Evolutionary conservation across 768 basidiomycete genomes (phyloP).

Genomic region (Tulasnella sp.): DNA sequence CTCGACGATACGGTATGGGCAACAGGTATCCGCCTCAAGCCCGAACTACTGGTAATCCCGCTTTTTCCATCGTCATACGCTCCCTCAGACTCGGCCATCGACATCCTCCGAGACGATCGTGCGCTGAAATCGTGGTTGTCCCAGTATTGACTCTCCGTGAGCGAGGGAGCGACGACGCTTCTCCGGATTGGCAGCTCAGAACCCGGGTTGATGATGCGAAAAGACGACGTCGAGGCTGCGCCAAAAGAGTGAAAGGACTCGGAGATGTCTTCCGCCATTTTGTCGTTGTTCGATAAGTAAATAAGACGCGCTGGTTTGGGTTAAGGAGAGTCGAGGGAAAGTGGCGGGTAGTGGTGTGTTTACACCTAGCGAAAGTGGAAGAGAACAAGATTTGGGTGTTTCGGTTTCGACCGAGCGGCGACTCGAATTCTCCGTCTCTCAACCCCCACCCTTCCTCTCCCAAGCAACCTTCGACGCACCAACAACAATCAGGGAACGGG

Average conservation of each 20-base stretch:
- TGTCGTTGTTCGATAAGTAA: background rate
- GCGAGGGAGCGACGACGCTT: constrained; percentile 4
- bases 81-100: background rate
- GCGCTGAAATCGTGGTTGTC: background rate
- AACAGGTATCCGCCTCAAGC: background rate
- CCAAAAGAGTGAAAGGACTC: constrained; percentile 22
- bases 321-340: background rate
- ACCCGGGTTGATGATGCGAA: constrained; percentile 24
- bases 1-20: constrained; percentile 18
- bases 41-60: background rate
- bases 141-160: constrained; percentile 7
- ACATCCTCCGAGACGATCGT: background rate
- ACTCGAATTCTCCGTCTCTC: constrained; percentile 11
- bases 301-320: background rate
- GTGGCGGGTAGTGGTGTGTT: constrained; percentile 11
- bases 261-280: constrained; percentile 15
- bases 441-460: background rate
- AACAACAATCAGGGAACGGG: background rate
- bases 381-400: constrained; percentile 11
- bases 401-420: constrained; percentile 19
- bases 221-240: constrained; percentile 32
- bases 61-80: constrained; percentile 15
- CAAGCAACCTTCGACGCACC: background rate
- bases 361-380: constrained; percentile 7
- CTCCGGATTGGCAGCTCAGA: constrained; percentile 21